Evolutionary conservation across 768 basidiomycete species (phyloP), one percentile per base, ranked within the genome.

Genomic region (Rhodotorula diobovata): DNA sequence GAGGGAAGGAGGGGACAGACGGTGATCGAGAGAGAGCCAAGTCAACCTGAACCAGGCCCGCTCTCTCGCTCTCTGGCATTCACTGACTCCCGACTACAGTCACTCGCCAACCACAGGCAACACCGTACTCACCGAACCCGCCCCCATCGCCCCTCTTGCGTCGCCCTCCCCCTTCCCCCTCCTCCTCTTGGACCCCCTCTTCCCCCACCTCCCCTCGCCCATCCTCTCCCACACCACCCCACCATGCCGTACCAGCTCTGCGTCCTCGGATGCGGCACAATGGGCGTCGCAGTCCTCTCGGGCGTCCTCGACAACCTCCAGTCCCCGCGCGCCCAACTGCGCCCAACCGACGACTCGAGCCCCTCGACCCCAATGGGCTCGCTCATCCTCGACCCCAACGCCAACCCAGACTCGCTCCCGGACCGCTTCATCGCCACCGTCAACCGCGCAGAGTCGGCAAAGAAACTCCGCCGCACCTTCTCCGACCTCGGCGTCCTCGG

Each of bases 221-320:
- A n/a, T n/a, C 35, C 28, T 59, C 32, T 5, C n/a, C 3, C 15
- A 16, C 46, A 21, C 23, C 48, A 23, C 37, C 41, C 37, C 28
- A 43, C 45, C 23, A 73, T 75, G 74, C 65, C 76, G 32, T 68
- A 74, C 61, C 61, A 71, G 66, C 76, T 71, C 58, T 70, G 68
- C 77, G 89, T 69, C 23, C 66, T 77, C 80, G 96, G 95, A 84
- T 98, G 96, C 81, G 96, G 96, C 67, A 98, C 95, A 20, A 98
- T 99, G 96, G 96, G 96, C 67, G 82, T 97, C 76, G 93, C 96
- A 68, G 85, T 99, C 80, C 86, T 93, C 60, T 94, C 95, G 34
- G 96, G 96, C 56, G 90, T 97, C 53, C 83, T 96, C 61, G 86
- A 88, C 72, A 90, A 90, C 78, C 86, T 97, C 54, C 85, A 92